A percentile compares a stretch with the other conserved stretches of the same genome.
These are phyloP conservation scores for Plasmopara viticola DNA, from an alignment of 352 stramenopile species.

Conservation along the genomic window DNA sequence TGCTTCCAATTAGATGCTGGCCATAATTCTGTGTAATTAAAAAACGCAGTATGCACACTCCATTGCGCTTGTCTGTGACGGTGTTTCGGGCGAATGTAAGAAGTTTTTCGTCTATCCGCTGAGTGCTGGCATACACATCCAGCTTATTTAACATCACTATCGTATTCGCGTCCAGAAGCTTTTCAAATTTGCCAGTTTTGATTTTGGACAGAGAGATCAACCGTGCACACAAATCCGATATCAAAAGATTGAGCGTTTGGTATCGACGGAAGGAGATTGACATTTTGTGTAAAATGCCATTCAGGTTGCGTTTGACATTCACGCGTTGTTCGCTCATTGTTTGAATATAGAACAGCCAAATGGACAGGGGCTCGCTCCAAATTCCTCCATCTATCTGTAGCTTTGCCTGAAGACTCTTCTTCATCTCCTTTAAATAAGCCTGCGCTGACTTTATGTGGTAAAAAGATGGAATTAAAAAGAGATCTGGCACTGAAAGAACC, in stretches of 20 bases:
- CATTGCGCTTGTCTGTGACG: conserved; percentile 23
- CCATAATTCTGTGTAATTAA: conserved; percentile 74
- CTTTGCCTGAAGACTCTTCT: conserved; percentile 61
- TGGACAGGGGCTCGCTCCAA: conserved; percentile 72
- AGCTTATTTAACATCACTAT: conserved; percentile 47
- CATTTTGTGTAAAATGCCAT: conserved; percentile 36
- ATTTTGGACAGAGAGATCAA: conserved; percentile 47
- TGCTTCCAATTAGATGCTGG: conserved; percentile 56
- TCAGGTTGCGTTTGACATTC: conserved; percentile 36
- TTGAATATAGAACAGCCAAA: conserved; percentile 70
- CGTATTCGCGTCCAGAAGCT: conserved; percentile 36
- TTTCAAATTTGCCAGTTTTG: conserved; percentile 27
- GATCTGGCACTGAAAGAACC: conserved; percentile 56
- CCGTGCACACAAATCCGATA: conserved; percentile 67
- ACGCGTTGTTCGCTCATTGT: conserved; percentile 41
- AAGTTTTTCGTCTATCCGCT: conserved; percentile 43
- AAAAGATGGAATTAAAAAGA: conserved; percentile 76
- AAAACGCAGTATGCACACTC: conserved; percentile 51
- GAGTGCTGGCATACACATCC: conserved; percentile 56
- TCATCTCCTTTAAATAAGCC: conserved; percentile 74
- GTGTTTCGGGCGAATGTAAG: conserved; percentile 41
- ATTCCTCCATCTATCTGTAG: conserved; percentile 46
- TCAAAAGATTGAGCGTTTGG: conserved; percentile 72
- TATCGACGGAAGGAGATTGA: conserved; percentile 63
- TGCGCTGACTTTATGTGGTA: conserved; percentile 62